Conservation (phyloP, 2,329 filamentous ascomycete species). For the Nothophoma quercina region DNA sequence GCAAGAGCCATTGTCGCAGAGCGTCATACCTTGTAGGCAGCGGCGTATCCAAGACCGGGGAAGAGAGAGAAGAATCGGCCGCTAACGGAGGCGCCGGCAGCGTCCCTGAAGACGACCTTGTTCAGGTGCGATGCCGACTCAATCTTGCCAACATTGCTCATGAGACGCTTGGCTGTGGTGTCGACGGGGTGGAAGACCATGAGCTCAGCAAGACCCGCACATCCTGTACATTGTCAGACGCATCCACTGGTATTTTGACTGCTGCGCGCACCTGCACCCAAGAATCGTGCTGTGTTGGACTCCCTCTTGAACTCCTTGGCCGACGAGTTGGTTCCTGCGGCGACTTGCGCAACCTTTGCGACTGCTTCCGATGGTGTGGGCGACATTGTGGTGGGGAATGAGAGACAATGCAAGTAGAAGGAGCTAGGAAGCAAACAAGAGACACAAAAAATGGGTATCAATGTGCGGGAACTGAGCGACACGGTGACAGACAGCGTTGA, state of each 20-base stretch:
- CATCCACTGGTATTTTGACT: not conserved
- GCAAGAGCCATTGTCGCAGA: no score
- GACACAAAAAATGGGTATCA: conserved; percentile 16
- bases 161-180: conserved; percentile 97
- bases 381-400: conserved; percentile 15
- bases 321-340: conserved; percentile 47
- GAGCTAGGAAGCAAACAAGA: conserved; percentile 11
- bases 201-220: conserved; percentile 90
- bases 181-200: conserved; percentile 84
- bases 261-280: conserved; percentile 80
- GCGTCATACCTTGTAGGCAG: conserved; percentile 82
- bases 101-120: conserved; percentile 91
- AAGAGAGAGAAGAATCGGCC: conserved; percentile 95
- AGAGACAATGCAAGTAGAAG: conserved; percentile 12
- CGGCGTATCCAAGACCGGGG: conserved; percentile 95
- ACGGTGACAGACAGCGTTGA: conserved; percentile 1
- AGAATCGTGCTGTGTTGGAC: conserved; percentile 84
- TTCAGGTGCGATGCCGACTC: conserved; percentile 73
- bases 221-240: conserved; percentile 64
- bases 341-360: conserved; percentile 21
- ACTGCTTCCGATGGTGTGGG: conserved; percentile 17
- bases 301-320: conserved; percentile 78
- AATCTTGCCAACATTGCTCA: conserved; percentile 92
- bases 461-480: conserved; percentile 12
- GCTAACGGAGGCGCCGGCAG: conserved; percentile 72